A percentile compares a stretch with the other conserved stretches of the same genome.
Conservation (phyloP, 257 asterid species). For the Eustoma russellianum region DNA sequence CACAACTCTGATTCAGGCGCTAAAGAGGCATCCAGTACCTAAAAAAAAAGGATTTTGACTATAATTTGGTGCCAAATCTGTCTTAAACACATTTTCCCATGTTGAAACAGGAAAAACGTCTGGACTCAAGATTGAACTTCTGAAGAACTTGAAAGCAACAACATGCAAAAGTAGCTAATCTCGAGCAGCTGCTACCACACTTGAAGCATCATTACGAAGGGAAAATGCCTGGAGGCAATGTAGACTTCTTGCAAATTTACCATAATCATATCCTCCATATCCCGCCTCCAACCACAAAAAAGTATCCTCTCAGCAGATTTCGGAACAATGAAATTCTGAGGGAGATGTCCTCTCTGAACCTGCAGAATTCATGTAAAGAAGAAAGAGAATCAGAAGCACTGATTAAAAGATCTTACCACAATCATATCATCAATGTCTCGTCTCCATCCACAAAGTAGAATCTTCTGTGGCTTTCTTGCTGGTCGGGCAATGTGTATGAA, state of each 20-base stretch:
- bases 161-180: conserved; percentile 4
- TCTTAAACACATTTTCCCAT: not conserved
- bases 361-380: conserved; percentile 75
- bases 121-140: not conserved
- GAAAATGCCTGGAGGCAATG: conserved; percentile 27
- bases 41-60: not conserved
- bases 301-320: conserved; percentile 76
- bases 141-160: conserved; percentile 16
- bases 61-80: not conserved
- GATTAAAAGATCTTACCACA: conserved; percentile 71
- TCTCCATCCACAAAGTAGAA: conserved; percentile 95
- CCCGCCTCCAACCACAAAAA: conserved; percentile 86
- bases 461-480: conserved; percentile 86
- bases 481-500: conserved; percentile 59
- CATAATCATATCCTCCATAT: conserved; percentile 91
- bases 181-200: conserved; percentile 20
- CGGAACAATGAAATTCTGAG: conserved; percentile 46
- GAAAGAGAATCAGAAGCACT: conserved; percentile 64
- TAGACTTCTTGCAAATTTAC: conserved; percentile 42
- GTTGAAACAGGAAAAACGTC: not conserved
- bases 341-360: conserved; percentile 68
- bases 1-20: conserved; percentile 79
- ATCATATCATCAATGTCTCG: conserved; percentile 96
- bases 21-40: conserved; percentile 87
- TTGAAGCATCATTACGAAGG: conserved; percentile 20